These are phyloP conservation scores for Phytophthora ramorum DNA, from an alignment of 352 stramenopile genomes.

Conservation along the genomic window DNA sequence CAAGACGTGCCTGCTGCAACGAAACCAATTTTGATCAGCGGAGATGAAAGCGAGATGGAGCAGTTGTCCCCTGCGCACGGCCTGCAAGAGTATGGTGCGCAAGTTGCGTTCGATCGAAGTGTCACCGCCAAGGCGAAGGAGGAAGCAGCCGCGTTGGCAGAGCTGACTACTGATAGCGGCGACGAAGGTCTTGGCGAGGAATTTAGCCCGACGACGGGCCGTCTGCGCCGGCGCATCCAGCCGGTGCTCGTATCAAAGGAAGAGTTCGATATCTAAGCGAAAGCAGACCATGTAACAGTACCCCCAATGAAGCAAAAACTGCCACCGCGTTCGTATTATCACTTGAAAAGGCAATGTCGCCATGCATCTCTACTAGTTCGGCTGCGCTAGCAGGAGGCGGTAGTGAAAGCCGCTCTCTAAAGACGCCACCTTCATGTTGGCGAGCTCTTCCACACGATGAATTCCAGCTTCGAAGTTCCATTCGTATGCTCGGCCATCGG, in stretches of 20 bases:
- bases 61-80: conserved; percentile 34
- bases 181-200: conserved; percentile 31
- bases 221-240: conserved; percentile 58
- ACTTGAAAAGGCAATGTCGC: neutral
- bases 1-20: conserved; percentile 24
- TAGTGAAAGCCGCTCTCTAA: conserved; percentile 85
- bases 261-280: conserved; percentile 65
- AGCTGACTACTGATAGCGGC: conserved; percentile 31
- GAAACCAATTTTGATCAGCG: conserved; percentile 27
- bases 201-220: conserved; percentile 40
- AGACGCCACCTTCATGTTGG: conserved; percentile 48
- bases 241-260: conserved; percentile 56
- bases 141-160: conserved; percentile 20
- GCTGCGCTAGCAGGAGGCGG: conserved; percentile 60
- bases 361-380: conserved; percentile 25
- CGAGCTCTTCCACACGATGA: conserved; percentile 48
- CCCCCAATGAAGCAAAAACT: conserved; percentile 26
- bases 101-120: conserved; percentile 50
- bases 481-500: conserved; percentile 72
- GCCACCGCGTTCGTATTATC: conserved; percentile 27
- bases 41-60: conserved; percentile 26
- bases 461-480: conserved; percentile 75
- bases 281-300: conserved; percentile 38
- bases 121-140: conserved; percentile 31
- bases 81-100: conserved; percentile 52